Evolutionary conservation across 2,329 filamentous ascomycete genomes (phyloP).

Genomic region (Fusarium circinatum): DNA sequence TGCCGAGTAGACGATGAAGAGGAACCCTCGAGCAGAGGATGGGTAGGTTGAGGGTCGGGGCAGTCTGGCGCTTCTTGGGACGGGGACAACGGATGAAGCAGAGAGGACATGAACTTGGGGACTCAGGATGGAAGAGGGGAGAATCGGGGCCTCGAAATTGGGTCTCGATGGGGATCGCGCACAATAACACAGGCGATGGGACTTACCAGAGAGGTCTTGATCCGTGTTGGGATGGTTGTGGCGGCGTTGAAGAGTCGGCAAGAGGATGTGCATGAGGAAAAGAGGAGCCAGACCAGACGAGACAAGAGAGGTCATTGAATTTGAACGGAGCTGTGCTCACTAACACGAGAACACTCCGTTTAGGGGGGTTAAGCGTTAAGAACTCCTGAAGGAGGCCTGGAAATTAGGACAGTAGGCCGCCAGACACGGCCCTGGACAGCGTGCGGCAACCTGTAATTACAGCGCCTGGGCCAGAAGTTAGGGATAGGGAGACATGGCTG

Average conservation of each 20-base stretch:
- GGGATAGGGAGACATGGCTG: conserved; percentile 12
- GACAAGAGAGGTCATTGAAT: conserved; percentile 52
- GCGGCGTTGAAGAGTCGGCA: conserved; percentile 48
- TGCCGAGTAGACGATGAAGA: conserved; percentile 22
- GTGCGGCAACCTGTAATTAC: conserved; percentile 15
- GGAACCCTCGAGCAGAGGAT: conserved; percentile 17
- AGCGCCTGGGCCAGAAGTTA: not conserved
- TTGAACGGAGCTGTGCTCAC: conserved; percentile 48
- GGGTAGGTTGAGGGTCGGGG: conserved; percentile 28
- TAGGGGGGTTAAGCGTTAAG: conserved; percentile 20
- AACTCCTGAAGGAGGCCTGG: conserved; percentile 17
- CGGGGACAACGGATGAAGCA: conserved; percentile 43
- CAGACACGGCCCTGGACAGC: not conserved
- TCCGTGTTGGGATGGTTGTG: conserved; percentile 48
- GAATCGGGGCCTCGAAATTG: conserved; percentile 40
- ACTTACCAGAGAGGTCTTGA: conserved; percentile 53
- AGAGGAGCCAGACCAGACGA: conserved; percentile 50
- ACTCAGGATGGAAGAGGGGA: conserved; percentile 40
- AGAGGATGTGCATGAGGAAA: conserved; percentile 57
- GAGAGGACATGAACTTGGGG: conserved; percentile 34
- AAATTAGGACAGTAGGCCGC: conserved; percentile 8
- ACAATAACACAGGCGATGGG: conserved; percentile 46
- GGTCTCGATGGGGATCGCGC: conserved; percentile 50
- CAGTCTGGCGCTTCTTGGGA: conserved; percentile 38
- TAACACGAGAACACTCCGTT: conserved; percentile 36